Evolutionary conservation across 176 grass and related monocot species (phyloP).

Genomic region (Themeda triandra): DNA sequence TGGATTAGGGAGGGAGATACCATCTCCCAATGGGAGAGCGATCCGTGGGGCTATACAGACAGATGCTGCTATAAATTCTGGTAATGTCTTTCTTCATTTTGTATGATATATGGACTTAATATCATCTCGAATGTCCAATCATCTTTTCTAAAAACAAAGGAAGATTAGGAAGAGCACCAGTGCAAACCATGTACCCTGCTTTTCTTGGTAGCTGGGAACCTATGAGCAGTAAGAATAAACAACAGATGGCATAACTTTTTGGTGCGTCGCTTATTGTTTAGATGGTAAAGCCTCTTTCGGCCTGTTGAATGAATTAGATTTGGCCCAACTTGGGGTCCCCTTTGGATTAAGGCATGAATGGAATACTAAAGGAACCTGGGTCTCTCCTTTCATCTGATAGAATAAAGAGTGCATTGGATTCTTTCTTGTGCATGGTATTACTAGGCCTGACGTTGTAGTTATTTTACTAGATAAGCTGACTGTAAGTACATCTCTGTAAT

Average conservation of each 20-base stretch:
- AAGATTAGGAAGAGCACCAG: background rate
- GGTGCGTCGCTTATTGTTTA: background rate
- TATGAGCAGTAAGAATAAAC: background rate
- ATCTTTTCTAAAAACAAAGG: background rate
- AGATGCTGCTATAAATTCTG: conserved; percentile 92
- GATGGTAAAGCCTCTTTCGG: background rate
- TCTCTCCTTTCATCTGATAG: background rate
- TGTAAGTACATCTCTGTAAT: too few relatives aligned
- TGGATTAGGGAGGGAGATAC: conserved; percentile 80
- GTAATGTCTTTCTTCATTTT: conserved; percentile 32
- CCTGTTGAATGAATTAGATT: background rate
- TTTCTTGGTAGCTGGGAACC: background rate
- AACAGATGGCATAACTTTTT: background rate
- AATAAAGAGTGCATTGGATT: background rate
- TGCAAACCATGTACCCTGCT: background rate
- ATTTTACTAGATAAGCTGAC: too few relatives aligned
- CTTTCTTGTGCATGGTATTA: background rate
- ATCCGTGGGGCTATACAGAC: conserved; percentile 82
- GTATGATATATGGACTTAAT: conserved; percentile 2
- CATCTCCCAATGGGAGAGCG: conserved; percentile 65
- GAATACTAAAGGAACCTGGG: background rate
- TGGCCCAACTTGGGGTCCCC: background rate
- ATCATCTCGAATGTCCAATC: background rate
- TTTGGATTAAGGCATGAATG: background rate
- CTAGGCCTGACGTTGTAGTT: background rate